Percentiles rank a stretch among this genome's conserved stretches.
These are phyloP conservation scores for Rhododendron ovatum DNA, from an alignment of 148 eudicot species.

Conservation along the genomic window DNA sequence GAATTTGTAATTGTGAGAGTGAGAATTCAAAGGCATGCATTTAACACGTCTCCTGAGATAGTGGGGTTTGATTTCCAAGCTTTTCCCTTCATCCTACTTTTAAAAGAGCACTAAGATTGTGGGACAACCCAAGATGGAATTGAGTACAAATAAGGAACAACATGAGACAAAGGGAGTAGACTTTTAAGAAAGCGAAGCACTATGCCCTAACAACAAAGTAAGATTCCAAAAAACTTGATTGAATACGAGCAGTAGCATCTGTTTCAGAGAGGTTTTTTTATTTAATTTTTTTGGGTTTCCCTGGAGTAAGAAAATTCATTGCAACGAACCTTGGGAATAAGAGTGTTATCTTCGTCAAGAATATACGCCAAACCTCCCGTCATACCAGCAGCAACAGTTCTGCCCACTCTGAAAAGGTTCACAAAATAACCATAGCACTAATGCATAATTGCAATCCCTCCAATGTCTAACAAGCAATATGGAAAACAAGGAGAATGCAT, in stretches of 20 bases:
- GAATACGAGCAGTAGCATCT: slow-evolving; percentile 1
- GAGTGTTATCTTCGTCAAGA: slow-evolving; percentile 92
- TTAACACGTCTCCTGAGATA: no score
- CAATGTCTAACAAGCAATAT: neutral
- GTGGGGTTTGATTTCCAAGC: no score
- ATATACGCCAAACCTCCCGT: slow-evolving; percentile 95
- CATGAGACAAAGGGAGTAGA: neutral
- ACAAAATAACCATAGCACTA: slow-evolving; percentile 3
- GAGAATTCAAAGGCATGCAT: no score
- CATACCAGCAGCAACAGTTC: slow-evolving; percentile 99
- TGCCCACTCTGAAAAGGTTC: slow-evolving; percentile 64
- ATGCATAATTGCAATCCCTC: neutral
- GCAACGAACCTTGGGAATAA: slow-evolving; percentile 76
- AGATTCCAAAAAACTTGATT: neutral
- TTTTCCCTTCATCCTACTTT: no score
- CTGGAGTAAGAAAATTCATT: neutral
- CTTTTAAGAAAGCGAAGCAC: neutral
- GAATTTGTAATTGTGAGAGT: no score
- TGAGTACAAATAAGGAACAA: neutral
- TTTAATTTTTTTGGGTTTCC: neutral
- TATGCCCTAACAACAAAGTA: neutral
- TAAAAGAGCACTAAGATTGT: neutral
- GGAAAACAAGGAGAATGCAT: slow-evolving; percentile 4
- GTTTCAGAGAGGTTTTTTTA: neutral
- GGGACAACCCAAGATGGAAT: neutral